Evolutionary conservation across 2,329 filamentous ascomycete genomes (phyloP).

Genomic region (Zelopaecilomyces penicillatus): DNA sequence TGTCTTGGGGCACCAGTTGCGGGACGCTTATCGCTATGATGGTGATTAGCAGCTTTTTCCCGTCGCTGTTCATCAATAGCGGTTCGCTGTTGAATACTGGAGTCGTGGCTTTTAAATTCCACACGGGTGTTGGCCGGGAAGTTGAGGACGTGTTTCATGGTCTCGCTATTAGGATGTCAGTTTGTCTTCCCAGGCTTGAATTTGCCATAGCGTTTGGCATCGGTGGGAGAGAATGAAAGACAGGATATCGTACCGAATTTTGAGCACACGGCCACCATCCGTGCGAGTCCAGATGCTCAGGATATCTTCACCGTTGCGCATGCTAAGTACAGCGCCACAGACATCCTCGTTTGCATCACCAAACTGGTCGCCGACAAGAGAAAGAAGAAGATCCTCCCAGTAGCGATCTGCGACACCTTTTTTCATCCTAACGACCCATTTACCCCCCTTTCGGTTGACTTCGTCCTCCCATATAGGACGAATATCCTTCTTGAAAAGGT

Average conservation of each 20-base stretch:
- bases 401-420: slow-evolving; percentile 95
- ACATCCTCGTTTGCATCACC: slow-evolving; percentile 87
- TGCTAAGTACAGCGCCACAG: slow-evolving; percentile 88
- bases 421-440: slow-evolving; percentile 95
- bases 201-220: neutral
- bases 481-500: slow-evolving; percentile 94
- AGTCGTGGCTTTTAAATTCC: slow-evolving; percentile 92
- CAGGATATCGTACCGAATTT: slow-evolving; percentile 69
- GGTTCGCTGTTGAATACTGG: slow-evolving; percentile 85
- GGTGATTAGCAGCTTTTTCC: slow-evolving; percentile 59
- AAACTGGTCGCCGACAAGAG: slow-evolving; percentile 90
- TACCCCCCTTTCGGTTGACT: slow-evolving; percentile 90
- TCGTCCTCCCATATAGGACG: slow-evolving; percentile 98
- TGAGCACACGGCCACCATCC: slow-evolving; percentile 86
- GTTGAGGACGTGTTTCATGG: slow-evolving; percentile 80
- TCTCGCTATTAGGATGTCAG: slow-evolving; percentile 54
- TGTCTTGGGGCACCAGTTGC: slow-evolving; percentile 23
- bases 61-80: slow-evolving; percentile 87
- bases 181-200: neutral
- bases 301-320: slow-evolving; percentile 92
- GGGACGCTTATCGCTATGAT: slow-evolving; percentile 33
- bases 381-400: slow-evolving; percentile 90
- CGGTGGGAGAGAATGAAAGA: neutral
- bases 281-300: slow-evolving; percentile 96
- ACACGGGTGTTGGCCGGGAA: slow-evolving; percentile 86